Base-by-base conservation (phyloP, 164 flowering plant genomes). In the Tinospora cordifolia region DNA sequence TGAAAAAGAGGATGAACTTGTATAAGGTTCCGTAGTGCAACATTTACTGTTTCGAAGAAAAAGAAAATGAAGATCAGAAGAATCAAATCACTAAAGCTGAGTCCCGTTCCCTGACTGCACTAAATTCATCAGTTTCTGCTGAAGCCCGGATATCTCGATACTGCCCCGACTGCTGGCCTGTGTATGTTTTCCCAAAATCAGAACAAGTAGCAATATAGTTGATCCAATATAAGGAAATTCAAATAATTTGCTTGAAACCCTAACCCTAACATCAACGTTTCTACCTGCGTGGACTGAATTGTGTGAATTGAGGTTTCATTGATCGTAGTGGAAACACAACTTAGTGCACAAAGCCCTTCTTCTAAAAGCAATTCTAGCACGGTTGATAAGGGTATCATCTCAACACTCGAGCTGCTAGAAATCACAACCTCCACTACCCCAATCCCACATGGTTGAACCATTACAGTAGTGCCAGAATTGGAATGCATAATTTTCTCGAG, bases 401-500 rank as follows among this genome's bases (percentile, higher is more conserved):
- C 74, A 26, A 25, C 44, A n/a, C 58, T 71, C 68, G 62, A 62
- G 59, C n/a, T 58, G n/a, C 49, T 58, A 30, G 54, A 76, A 26
- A 77, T 63, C 68, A 75, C 68, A 57, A 80, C 71, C 73, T 79
- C 75, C 69, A 77, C 70, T 65, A 51, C 7, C 10, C 78, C 76
- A 8, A 68, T 70, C 40, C 38, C n/a, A 71, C 72, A 75, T 4
- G 73, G 73, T n/a, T 15, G 47, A 54, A 76, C 71, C 11, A 17
- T 67, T n/a, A 72, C 81, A 60, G 17, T 24, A 60, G n/a, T 60
- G 8, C 19, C 24, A 66, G 25, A 26, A 12, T 46, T 66, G 8
- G 49, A 15, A 22, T 30, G 17, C 21, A 59, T 77, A 30, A 30
- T 30, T 30, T 30, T 30, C 25, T 57, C 74, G 3, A 84, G 71